These are phyloP conservation scores for Centrapalus pauciflorus DNA, from an alignment of 129 eudicot genomes.

Conservation along the genomic window DNA sequence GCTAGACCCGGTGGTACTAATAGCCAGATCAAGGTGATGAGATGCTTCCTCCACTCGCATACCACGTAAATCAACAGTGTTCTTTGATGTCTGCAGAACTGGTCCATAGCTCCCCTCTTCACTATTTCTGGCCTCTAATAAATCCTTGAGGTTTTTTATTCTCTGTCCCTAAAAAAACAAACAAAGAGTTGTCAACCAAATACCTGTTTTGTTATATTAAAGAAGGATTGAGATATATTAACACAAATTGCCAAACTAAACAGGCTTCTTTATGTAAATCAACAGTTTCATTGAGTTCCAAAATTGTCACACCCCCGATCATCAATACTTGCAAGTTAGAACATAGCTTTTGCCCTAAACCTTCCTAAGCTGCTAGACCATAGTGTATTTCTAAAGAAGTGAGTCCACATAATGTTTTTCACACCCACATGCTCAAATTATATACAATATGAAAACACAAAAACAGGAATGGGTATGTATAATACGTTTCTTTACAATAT, in stretches of 20 bases:
- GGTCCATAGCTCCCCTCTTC: slow-evolving; percentile 48
- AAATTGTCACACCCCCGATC: too few relatives aligned
- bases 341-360: too few relatives aligned
- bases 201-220: not conserved
- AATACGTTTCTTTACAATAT: too few relatives aligned
- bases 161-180: slow-evolving; percentile 37
- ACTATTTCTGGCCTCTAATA: slow-evolving; percentile 24
- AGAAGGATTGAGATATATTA: not conserved
- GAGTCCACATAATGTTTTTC: not conserved
- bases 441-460: not conserved
- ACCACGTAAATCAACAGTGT: slow-evolving; percentile 79
- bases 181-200: not conserved
- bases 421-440: not conserved
- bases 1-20: slow-evolving; percentile 44
- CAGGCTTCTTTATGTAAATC: too few relatives aligned
- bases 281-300: too few relatives aligned
- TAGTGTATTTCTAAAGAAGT: not conserved
- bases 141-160: slow-evolving; percentile 32
- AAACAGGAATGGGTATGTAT: too few relatives aligned
- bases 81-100: slow-evolving; percentile 65
- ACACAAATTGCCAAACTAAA: too few relatives aligned
- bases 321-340: too few relatives aligned
- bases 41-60: slow-evolving; percentile 86
- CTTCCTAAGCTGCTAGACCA: not conserved
- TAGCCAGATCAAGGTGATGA: slow-evolving; percentile 53